Conservation (phyloP, 2,329 filamentous ascomycete species). For the Colletotrichum godetiae region DNA sequence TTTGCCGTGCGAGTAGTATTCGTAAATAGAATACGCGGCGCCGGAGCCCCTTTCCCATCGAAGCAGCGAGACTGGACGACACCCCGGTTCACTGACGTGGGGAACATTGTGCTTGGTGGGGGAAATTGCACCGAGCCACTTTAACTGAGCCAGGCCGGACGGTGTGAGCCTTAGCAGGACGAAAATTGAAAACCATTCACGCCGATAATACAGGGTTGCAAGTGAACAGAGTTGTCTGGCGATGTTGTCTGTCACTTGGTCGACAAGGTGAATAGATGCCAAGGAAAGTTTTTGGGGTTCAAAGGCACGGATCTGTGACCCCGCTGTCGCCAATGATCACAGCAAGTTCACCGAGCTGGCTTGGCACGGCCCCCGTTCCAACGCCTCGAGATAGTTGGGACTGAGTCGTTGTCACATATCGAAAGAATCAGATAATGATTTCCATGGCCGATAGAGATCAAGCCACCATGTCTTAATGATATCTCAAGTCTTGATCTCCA, state of each 20-base stretch:
- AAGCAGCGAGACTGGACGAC: slow-evolving; percentile 6
- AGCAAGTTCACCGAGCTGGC: not conserved
- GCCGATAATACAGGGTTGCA: not conserved
- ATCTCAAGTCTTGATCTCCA: no score
- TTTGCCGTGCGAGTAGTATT: slow-evolving; percentile 9
- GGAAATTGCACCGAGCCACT: slow-evolving; percentile 30
- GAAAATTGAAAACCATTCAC: not conserved
- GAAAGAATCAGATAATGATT: no score
- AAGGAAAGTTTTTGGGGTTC: not conserved
- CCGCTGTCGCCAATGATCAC: not conserved
- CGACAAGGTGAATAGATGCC: not conserved
- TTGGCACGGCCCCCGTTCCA: not conserved
- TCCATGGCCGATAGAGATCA: no score
- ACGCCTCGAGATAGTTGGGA: no score
- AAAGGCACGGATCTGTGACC: not conserved
- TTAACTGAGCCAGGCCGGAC: slow-evolving; percentile 1
- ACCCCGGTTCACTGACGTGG: slow-evolving; percentile 31
- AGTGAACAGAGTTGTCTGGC: not conserved
- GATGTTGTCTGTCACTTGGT: not conserved
- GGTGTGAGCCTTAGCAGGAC: slow-evolving; percentile 7
- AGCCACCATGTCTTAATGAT: no score
- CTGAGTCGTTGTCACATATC: no score
- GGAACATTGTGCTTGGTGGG: slow-evolving; percentile 20
- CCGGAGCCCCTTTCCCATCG: slow-evolving; percentile 23
- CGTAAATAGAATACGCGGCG: slow-evolving; percentile 21